Base-by-base conservation (phyloP, 2,329 filamentous ascomycete genomes). In the Diaporthe humulicola region DNA sequence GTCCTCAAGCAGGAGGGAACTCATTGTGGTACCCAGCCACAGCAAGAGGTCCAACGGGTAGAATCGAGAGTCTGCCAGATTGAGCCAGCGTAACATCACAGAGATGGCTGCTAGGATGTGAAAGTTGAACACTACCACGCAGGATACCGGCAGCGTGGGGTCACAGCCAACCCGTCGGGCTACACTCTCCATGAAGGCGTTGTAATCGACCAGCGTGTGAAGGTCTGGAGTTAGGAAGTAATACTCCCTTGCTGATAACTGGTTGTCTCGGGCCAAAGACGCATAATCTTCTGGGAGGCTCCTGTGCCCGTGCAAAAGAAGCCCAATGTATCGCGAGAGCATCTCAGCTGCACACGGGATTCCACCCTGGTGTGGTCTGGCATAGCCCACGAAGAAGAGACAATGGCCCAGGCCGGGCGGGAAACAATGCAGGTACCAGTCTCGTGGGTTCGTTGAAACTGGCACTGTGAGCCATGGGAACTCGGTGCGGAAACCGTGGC, bases 201-300 rank as follows among this genome's bases (percentile, higher is more conserved):
- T 67, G 30, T 67, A 67, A 17, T 67, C 61, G 7, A 67, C 61
- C 42, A 67, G 28, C 10, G 61, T 67, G 42, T 67, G 42, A 25
- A 67, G 61, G 6, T 67, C 61, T 25, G 61, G 61, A n/a, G 30
- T 52, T 2, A 67, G 30, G 22, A 50, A 67, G 61, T 67, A 67
- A 50, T 67, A 50, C 4, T 52, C 61, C 19, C 61, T 4, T 45
- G 48, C 61, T 10, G 42, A 33, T 6, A 67, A 42, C 61, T 67
- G 42, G 19, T 17, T 15, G 28, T 36, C 42, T 50, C 30, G 42
- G 28, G 60, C 58, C 38, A 61, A 15, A 61, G 36, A 28, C 10
- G 58, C 58, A 42, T 61, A 61, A 19, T 61, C 6, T 22, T 1
- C 25, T 7, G 58, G 58, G n/a, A 61, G 58, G 58, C 36, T 45